phyloP scores from a whole-genome alignment of 2,329 filamentous ascomycete species.

The Fusarium pseudonygamai region DNA sequence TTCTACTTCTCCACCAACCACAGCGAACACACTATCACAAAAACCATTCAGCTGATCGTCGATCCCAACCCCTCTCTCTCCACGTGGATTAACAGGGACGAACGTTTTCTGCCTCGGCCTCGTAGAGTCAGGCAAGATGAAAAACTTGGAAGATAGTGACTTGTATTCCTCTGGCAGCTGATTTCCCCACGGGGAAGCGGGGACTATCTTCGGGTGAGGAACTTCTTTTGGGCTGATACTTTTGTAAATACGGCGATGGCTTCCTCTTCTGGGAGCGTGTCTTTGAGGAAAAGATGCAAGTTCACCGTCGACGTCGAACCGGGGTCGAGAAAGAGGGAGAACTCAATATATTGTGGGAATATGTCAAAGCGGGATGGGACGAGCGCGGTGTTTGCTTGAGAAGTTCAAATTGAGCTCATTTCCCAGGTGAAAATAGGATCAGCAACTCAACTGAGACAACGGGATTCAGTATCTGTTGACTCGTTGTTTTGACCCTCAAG shows the following conservation, averaged over 20 bases:
- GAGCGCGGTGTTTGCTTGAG: background rate
- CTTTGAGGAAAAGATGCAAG: background rate
- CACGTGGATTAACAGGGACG: slow-evolving; percentile 10
- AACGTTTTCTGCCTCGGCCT: slow-evolving; percentile 18
- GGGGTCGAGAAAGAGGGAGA: background rate
- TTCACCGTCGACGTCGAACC: slow-evolving; percentile 16
- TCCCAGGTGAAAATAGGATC: slow-evolving; percentile 15
- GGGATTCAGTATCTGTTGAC: slow-evolving; percentile 1
- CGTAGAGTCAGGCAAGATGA: background rate
- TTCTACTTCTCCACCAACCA: slow-evolving; percentile 29
- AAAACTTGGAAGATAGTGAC: background rate
- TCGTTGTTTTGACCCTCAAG: background rate
- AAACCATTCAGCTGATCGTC: slow-evolving; percentile 32
- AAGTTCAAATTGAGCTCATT: slow-evolving; percentile 36
- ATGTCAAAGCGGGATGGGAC: background rate
- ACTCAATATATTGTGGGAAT: background rate
- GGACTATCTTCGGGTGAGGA: slow-evolving; percentile 11
- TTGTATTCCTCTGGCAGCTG: background rate
- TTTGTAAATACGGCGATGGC: slow-evolving; percentile 27
- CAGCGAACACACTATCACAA: background rate
- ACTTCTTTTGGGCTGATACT: slow-evolving; percentile 29
- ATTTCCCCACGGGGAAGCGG: slow-evolving; percentile 35
- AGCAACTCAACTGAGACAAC: slow-evolving; percentile 15
- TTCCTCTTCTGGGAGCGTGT: slow-evolving; percentile 35
- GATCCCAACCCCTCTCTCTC: background rate